Conservation (phyloP, 768 basidiomycete species). For the Phlebiopsis flavidoalba region DNA sequence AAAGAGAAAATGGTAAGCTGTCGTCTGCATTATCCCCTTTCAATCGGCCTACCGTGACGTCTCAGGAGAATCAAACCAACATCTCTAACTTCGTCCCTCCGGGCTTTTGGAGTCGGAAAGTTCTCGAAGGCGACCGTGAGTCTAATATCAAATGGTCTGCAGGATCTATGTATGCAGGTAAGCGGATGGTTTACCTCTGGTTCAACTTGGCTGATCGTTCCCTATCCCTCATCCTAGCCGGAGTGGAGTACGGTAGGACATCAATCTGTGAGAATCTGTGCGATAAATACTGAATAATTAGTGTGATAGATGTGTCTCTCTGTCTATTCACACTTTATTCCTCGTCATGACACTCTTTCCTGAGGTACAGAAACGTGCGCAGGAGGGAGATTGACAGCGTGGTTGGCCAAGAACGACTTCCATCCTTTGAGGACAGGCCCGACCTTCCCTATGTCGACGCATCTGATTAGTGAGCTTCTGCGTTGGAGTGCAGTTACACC, state of each 20-base stretch:
- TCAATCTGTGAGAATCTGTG: neutral
- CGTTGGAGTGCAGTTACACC: constrained; percentile 29
- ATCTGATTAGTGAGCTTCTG: constrained; percentile 22
- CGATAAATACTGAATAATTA: neutral
- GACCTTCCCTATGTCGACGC: constrained; percentile 14
- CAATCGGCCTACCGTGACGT: too few relatives aligned
- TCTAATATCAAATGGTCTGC: constrained; percentile 61
- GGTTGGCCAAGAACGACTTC: constrained; percentile 13
- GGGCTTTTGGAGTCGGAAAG: constrained; percentile 47
- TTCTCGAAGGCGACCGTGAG: constrained; percentile 50
- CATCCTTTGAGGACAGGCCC: constrained; percentile 5
- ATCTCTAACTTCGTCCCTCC: constrained; percentile 54
- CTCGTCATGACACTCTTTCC: constrained; percentile 16
- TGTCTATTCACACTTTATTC: constrained; percentile 6
- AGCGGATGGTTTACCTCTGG: constrained; percentile 8
- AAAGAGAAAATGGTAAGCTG: constrained; percentile 31
- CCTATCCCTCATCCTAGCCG: neutral
- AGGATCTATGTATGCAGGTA: constrained; percentile 19
- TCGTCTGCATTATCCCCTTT: too few relatives aligned
- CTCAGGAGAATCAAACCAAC: constrained; percentile 55
- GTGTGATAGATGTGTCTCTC: neutral
- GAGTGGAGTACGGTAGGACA: neutral
- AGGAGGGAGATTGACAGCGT: constrained; percentile 17
- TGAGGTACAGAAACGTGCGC: constrained; percentile 12
- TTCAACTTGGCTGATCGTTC: neutral